Percentiles rank a stretch among this genome's conserved stretches.
phyloP scores from a whole-genome alignment of 345 rosid genomes.

The Gynandropsis gynandra region DNA sequence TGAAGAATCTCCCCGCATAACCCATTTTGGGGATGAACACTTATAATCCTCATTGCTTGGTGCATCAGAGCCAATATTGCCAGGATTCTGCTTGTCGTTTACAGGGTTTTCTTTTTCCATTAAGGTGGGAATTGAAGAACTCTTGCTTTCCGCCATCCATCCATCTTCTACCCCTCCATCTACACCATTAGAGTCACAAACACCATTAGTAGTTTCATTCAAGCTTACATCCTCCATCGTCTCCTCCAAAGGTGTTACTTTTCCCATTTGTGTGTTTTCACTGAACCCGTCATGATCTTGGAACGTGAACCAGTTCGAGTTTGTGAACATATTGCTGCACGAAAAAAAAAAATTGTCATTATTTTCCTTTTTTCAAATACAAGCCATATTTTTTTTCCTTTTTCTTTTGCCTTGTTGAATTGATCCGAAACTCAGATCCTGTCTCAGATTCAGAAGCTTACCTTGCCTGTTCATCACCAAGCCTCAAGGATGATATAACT shows the following conservation, averaged over 20 bases:
- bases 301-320: slow-evolving; percentile 95
- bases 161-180: slow-evolving; percentile 60
- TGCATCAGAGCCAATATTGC: slow-evolving; percentile 39
- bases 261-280: slow-evolving; percentile 43
- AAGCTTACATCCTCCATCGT: slow-evolving; percentile 74
- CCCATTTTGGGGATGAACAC: slow-evolving; percentile 65
- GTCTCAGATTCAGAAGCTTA: slow-evolving; percentile 25
- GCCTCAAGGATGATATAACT: slow-evolving; percentile 91
- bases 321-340: slow-evolving; percentile 77
- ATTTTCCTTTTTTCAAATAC: not conserved
- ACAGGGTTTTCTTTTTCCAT: slow-evolving; percentile 29
- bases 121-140: slow-evolving; percentile 21
- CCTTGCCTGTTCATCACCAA: slow-evolving; percentile 96
- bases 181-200: slow-evolving; percentile 70
- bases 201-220: slow-evolving; percentile 61
- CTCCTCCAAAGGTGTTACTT: slow-evolving; percentile 47
- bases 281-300: slow-evolving; percentile 69
- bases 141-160: slow-evolving; percentile 35
- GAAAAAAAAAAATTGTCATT: not conserved
- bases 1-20: slow-evolving; percentile 51
- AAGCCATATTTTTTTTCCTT: not conserved
- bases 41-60: slow-evolving; percentile 46
- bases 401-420: too few species aligned
- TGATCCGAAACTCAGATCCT: not conserved
- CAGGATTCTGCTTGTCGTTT: not conserved